Base-by-base conservation (phyloP, 2,329 filamentous ascomycete species). In the Colletotrichum karsti region DNA sequence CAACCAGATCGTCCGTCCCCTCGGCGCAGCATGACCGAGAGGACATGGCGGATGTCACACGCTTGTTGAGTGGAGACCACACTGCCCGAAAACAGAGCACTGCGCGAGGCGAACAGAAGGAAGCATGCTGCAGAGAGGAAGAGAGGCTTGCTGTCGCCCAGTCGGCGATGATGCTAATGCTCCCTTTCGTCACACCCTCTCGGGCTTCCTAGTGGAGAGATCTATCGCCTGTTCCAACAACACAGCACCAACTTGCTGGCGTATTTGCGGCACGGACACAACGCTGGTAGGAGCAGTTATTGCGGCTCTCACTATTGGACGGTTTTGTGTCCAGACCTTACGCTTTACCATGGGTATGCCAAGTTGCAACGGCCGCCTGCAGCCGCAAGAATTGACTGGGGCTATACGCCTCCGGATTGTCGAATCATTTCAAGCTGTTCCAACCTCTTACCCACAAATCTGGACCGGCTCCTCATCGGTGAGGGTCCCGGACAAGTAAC, bases 301-400 rank as follows among this genome's bases (percentile, higher is more conserved):
- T 68, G 46, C 54, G 60, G 53, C 61, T 63, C 54, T 59, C 60
- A 24, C 41, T 37, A 68, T 68, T 68, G 65, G 65, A 44, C 54
- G 13, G 33, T 18, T n/a, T 48, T 28, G n/a, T 42, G 28, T 46
- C 60, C 39, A 58, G 53, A 53, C 39, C 46, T 65, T 39, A 8
- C 41, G 24, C 44, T 41, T 24, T 53, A 24, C 61, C 65, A 67
- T 68, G 60, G 60, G 22, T 68, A 54, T 68, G 46, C 59, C 60
- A 64, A 65, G 60, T 54, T 64, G 39, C 41, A 69, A 69, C 66
- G 62, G 66, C 41, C 62, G 55, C 55, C 62, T 66, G 66, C 66
- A 67, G 66, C 66, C 42, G 62, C 55, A 61, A 42, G 33, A 67
- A 13, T 41, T 61, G 20, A 42, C 39, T 53, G 62, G 63, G 61